Evolutionary conservation across 805 yeast genomes (phyloP).

Genomic region (Myxozyma nipponensis): DNA sequence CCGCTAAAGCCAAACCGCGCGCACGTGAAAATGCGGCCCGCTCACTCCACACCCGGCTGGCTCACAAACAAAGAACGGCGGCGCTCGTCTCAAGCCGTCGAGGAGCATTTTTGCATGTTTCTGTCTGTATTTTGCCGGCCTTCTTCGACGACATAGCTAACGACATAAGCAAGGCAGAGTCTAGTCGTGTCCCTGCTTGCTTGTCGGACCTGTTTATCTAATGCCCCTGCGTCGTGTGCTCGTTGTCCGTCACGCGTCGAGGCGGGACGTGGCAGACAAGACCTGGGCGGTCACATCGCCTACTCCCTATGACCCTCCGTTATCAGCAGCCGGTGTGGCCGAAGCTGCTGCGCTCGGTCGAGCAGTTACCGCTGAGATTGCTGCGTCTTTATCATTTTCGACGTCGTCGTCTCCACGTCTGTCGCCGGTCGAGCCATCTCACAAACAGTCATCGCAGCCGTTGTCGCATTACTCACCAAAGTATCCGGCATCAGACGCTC

Average conservation of each 20-base stretch:
- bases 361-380: conserved; percentile 16
- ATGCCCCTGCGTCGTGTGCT: conserved; percentile 14
- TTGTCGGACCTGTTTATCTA: no score
- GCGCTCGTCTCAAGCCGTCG: no score
- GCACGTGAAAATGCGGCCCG: no score
- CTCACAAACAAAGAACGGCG: no score
- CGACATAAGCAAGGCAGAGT: no score
- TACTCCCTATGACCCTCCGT: conserved; percentile 41
- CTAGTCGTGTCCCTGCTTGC: no score
- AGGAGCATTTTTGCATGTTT: no score
- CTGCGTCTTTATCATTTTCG: conserved; percentile 8
- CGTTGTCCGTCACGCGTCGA: conserved; percentile 38
- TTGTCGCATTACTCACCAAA: not conserved
- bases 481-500: not conserved
- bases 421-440: not conserved
- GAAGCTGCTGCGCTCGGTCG: conserved; percentile 34
- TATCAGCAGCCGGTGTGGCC: conserved; percentile 33
- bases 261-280: conserved; percentile 36
- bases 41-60: no score
- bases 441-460: not conserved
- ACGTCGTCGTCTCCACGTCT: not conserved
- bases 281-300: conserved; percentile 36
- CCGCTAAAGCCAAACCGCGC: no score
- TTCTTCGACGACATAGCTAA: no score
- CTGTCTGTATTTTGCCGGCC: no score